phyloP scores from a whole-genome alignment of 192 early-diverging fungal species.

The Entomortierella beljakovae region DNA sequence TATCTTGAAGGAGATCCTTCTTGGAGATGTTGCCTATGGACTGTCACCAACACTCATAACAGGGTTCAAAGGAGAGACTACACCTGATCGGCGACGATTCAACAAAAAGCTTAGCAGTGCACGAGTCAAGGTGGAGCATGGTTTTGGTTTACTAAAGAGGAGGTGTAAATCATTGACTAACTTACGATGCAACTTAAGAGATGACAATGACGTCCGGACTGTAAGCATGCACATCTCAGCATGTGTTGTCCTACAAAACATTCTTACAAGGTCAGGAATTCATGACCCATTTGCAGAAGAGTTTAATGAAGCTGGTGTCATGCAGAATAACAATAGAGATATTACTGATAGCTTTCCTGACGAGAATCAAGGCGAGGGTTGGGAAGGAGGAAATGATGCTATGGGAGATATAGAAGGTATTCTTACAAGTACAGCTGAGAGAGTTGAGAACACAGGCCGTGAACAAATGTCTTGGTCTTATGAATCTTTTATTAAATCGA shows the following conservation, averaged over 20 bases:
- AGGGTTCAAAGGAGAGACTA: not conserved
- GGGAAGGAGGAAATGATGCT: not conserved
- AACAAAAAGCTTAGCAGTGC: conserved; percentile 1
- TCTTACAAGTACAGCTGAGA: not conserved
- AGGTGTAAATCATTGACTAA: not conserved
- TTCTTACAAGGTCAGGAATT: not conserved
- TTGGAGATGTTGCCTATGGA: conserved; percentile 1
- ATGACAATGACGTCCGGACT: not conserved
- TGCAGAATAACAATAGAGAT: not conserved
- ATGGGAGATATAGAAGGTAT: not conserved
- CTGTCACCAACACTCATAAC: not conserved
- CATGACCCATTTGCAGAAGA: not conserved
- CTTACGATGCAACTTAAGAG: not conserved
- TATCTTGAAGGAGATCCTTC: not conserved
- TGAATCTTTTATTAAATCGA: not conserved
- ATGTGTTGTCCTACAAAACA: conserved; percentile 3
- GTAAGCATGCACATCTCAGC: not conserved
- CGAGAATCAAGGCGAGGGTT: not conserved
- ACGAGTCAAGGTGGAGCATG: conserved; percentile 9
- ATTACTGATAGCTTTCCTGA: not conserved
- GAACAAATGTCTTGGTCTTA: not conserved
- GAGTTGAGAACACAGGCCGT: not conserved
- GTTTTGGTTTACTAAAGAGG: conserved; percentile 3
- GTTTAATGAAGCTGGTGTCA: not conserved
- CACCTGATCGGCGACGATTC: not conserved